Base-by-base conservation (phyloP, 768 basidiomycete genomes). In the Saitozyma podzolica region DNA sequence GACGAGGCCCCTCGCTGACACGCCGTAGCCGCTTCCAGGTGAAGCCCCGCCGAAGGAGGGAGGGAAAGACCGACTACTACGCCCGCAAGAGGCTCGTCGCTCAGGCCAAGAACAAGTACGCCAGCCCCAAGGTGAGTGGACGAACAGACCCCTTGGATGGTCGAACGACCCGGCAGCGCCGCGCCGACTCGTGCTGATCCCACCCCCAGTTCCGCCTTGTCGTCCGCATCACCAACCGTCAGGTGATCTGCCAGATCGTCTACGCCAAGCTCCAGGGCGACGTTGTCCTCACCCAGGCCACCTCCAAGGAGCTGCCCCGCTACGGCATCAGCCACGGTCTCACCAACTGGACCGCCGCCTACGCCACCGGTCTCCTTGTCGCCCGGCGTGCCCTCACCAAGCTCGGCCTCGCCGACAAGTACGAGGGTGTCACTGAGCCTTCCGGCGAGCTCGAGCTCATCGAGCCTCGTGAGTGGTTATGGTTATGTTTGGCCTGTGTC, bases 81-180 rank as follows among this genome's bases (percentile, higher is more conserved):
- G 96, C 96, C 68, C 91, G 96, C 72, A 96, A 97, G 84, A 88
- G 94, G 70, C 86, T 99, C 59, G 87, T 98, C 69, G 87, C 91
- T 63, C 96, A 99, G 85, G 93, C 96, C 63, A 99, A 99, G 86
- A 98, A 97, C 88, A 98, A 98, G 85, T 98, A 96, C 84, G 95
- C 95, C 74, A 91, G 92, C 45, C 93, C 94, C 59, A 96, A 97
- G 83, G 59, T 62, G 45, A 53, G 59, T 51, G 9, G 29, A 37
- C 19, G 29, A 29, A 2, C 29, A 29, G 29, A 29, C 29, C 2
- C 29, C 20, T 49, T 40, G 17, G 14, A 57, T 13, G 54, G 14
- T 58, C 16, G 49, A 59, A 37, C 43, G 42, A 29, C 29, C 29
- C 29, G 29, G 29, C 29, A 29, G 29, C 29, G 29, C 13, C 37